Base-by-base conservation (phyloP, 768 basidiomycete species). In the Hypholoma fasciculare region DNA sequence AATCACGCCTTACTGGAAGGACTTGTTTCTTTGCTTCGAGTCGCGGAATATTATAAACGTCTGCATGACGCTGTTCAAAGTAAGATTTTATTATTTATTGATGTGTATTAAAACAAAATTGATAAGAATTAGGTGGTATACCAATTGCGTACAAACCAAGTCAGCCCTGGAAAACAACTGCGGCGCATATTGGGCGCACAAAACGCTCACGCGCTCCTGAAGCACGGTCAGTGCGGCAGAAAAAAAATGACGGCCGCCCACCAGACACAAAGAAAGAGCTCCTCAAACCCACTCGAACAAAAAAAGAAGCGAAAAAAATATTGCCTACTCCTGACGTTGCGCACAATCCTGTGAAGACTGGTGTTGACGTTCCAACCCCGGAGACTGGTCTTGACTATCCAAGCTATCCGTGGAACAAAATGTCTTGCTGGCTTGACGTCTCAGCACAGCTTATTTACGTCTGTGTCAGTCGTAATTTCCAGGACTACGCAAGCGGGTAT, bases 201-300 rank as follows among this genome's bases (percentile, higher is more conserved):
- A 48, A 48, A 7, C 19, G 1, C 1, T 48, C 19, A 1, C 27
- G 47, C 8, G 47, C 47, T 8, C 47, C 47, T 19, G 7, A 48
- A 11, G 27, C 27, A n/a, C n/a, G n/a, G n/a, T n/a, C n/a, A n/a
- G n/a, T 20, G 4, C 47, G 8, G n/a, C 14, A 53, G 1, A 67
- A 69, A 30, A 49, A 49, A 3, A 72, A 72, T 53, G 69, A 72
- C 61, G 71, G 70, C 0, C 62, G 63, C 8, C 61, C 63, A 13
- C 59, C 62, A 39, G 60, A 64, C 19, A 58, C 65, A 0, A 42
- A 38, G 2, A 60, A 63, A 55, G 56, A 59, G 6, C 52, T 61
- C 5, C 49, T 56, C 1, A 19, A 34, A 19, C 36, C 30, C 17
- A 3, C 14, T n/a, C n/a, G n/a, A 9, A 19, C 49, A 38, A 26